phyloP scores from a whole-genome alignment of 2,329 filamentous ascomycete genomes.

The Fusarium luffae region DNA sequence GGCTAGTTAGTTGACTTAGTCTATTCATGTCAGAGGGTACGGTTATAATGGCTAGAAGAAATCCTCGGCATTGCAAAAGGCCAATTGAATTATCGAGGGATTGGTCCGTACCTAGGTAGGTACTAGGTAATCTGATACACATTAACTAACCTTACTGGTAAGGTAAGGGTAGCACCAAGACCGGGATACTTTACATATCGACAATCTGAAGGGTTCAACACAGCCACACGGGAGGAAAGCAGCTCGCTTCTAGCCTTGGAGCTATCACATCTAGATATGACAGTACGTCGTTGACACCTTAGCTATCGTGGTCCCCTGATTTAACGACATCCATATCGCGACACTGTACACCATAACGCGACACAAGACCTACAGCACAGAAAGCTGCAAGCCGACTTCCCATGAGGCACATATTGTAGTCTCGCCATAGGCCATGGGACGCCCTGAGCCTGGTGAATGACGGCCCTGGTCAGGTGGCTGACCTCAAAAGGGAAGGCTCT shows the following conservation, averaged over 20 bases:
- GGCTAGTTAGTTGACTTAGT: constrained; percentile 12
- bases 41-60: constrained; percentile 13
- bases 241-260: constrained; percentile 21
- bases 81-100: constrained; percentile 25
- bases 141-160: neutral
- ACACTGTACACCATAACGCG: constrained; percentile 1
- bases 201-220: constrained; percentile 26
- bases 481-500: constrained; percentile 41
- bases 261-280: constrained; percentile 14
- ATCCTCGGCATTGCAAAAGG: constrained; percentile 5
- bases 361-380: neutral
- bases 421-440: constrained; percentile 36
- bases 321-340: neutral
- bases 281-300: neutral
- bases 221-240: constrained; percentile 34
- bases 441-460: constrained; percentile 23
- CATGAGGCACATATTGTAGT: neutral
- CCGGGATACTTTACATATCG: constrained; percentile 9
- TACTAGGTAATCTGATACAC: neutral
- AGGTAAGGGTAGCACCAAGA: constrained; percentile 15
- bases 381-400: neutral
- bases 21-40: constrained; percentile 12
- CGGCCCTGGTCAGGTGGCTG: constrained; percentile 42
- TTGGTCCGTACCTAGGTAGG: constrained; percentile 1
- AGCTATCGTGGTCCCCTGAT: neutral